A percentile compares a stretch with the other conserved stretches of the same genome.
Evolutionary conservation across 2,329 filamentous ascomycete species (phyloP).

Genomic region (Aspergillus phoenicis): DNA sequence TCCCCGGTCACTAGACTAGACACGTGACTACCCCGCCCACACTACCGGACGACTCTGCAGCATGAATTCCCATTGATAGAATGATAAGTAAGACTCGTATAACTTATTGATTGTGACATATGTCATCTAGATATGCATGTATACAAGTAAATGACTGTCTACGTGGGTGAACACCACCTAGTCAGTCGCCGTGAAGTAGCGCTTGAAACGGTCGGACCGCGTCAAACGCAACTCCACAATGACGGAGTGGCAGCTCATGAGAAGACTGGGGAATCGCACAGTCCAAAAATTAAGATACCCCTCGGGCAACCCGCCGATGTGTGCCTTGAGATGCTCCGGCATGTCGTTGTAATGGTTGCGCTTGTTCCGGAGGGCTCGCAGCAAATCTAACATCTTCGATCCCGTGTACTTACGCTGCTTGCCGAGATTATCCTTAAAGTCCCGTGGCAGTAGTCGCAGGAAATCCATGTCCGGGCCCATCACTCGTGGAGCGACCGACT

Average conservation of each 20-base stretch:
- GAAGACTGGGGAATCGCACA: slow-evolving; percentile 71
- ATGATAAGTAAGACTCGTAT: too few relatives aligned
- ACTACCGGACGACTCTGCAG: too few relatives aligned
- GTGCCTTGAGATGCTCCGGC: slow-evolving; percentile 72
- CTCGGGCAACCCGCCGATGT: slow-evolving; percentile 73
- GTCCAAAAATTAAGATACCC: slow-evolving; percentile 87
- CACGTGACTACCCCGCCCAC: neutral
- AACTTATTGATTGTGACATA: too few relatives aligned
- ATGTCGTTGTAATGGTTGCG: slow-evolving; percentile 98
- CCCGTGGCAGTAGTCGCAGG: slow-evolving; percentile 70
- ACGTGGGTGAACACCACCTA: slow-evolving; percentile 17
- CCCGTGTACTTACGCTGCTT: slow-evolving; percentile 96
- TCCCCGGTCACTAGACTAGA: neutral
- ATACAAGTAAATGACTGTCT: neutral
- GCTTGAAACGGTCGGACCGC: slow-evolving; percentile 44
- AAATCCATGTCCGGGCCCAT: slow-evolving; percentile 71
- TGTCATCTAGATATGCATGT: neutral
- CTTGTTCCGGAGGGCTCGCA: slow-evolving; percentile 91
- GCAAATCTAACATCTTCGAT: slow-evolving; percentile 76
- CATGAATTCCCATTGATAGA: too few relatives aligned
- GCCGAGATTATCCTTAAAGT: slow-evolving; percentile 85
- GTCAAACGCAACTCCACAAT: slow-evolving; percentile 66
- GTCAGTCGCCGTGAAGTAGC: slow-evolving; percentile 44
- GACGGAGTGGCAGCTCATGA: slow-evolving; percentile 78
- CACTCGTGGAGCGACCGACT: slow-evolving; percentile 49